These are phyloP conservation scores for Blastomyces gilchristii DNA, from an alignment of 2,329 filamentous ascomycete species.

Conservation along the genomic window DNA sequence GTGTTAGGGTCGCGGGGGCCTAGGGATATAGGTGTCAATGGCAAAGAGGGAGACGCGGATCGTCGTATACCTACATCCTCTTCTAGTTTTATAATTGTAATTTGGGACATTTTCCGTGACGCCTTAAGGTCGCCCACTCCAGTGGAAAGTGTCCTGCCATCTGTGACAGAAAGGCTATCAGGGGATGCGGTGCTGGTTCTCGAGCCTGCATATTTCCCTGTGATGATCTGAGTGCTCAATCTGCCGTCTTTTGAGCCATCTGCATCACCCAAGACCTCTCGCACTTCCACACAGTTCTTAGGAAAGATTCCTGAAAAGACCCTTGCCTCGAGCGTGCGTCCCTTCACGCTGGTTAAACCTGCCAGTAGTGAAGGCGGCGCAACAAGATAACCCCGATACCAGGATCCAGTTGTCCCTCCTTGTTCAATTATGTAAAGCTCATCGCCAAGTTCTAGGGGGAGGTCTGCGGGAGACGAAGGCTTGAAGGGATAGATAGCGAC, in stretches of 20 bases:
- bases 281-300: conserved; percentile 83
- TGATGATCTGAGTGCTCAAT: conserved; percentile 28
- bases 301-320: conserved; percentile 99
- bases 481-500: conserved; percentile 92
- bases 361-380: conserved; percentile 87
- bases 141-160: conserved; percentile 9
- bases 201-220: conserved; percentile 21
- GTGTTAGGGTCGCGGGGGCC: conserved; percentile 50
- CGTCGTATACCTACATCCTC: conserved; percentile 26
- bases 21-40: conserved; percentile 27
- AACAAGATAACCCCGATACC: conserved; percentile 92
- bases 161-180: conserved; percentile 10
- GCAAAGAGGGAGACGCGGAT: conserved; percentile 23
- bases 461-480: conserved; percentile 74
- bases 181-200: conserved; percentile 18
- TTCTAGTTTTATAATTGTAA: conserved; percentile 30
- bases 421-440: conserved; percentile 98
- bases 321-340: conserved; percentile 85
- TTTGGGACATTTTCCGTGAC: conserved; percentile 32
- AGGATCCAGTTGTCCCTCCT: conserved; percentile 70
- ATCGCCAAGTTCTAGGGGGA: conserved; percentile 94
- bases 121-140: conserved; percentile 25
- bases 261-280: conserved; percentile 75
- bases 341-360: conserved; percentile 79
- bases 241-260: conserved; percentile 32